Evolutionary conservation across 2,329 filamentous ascomycete genomes (phyloP).

Genomic region (Penicillium sp.): DNA sequence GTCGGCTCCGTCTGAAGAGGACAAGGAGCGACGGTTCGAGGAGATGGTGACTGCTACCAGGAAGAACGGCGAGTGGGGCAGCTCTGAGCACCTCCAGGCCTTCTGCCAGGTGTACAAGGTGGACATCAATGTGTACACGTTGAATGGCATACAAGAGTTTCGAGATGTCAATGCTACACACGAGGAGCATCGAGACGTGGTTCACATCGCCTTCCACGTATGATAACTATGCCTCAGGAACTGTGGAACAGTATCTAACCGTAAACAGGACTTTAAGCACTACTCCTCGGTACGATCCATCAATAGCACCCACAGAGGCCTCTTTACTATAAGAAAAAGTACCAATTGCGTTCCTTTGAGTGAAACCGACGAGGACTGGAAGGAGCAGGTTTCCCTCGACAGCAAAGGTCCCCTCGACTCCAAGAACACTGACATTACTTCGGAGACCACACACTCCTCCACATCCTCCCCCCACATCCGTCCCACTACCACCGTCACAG

Average conservation of each 20-base stretch:
- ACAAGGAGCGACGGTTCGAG: conserved; percentile 56
- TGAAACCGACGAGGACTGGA: background rate
- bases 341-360: conserved; percentile 30
- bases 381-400: background rate
- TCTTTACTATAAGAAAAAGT: conserved; percentile 38
- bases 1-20: conserved; percentile 44
- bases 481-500: conserved; percentile 5
- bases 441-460: conserved; percentile 1
- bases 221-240: conserved; percentile 26
- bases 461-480: background rate
- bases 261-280: conserved; percentile 56
- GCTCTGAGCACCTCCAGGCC: conserved; percentile 63
- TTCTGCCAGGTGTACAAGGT: conserved; percentile 59
- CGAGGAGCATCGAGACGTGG: conserved; percentile 33
- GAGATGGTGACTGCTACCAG: conserved; percentile 58
- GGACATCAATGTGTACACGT: conserved; percentile 58
- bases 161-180: conserved; percentile 44
- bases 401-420: background rate
- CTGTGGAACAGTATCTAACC: conserved; percentile 10
- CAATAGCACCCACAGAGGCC: conserved; percentile 55
- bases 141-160: conserved; percentile 39
- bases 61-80: conserved; percentile 58
- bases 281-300: conserved; percentile 63
- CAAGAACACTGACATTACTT: background rate
- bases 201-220: conserved; percentile 63